A percentile compares a stretch with the other conserved stretches of the same genome.
Evolutionary conservation across 257 asterid genomes (phyloP).

Genomic region (Solanum phureja): DNA sequence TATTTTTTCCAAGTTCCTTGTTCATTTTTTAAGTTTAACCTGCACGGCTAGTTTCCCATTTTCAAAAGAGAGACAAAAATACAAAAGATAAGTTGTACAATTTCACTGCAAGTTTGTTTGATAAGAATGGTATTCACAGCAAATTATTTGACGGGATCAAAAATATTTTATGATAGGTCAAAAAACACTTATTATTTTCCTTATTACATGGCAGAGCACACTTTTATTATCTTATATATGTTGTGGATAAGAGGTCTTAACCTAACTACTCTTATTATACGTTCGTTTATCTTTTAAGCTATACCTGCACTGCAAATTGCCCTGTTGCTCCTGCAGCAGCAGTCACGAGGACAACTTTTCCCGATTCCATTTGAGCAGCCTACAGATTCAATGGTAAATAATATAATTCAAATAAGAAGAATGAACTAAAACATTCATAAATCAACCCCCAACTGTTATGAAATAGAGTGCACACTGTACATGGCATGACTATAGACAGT

Average conservation of each 20-base stretch:
- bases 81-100: not conserved
- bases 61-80: not conserved
- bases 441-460: not conserved
- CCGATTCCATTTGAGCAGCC: constrained; percentile 88
- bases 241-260: not conserved
- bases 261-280: not conserved
- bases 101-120: not conserved
- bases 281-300: not conserved
- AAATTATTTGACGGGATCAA: not conserved
- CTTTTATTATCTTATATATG: not conserved
- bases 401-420: not conserved
- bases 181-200: not conserved
- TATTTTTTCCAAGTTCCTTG: not conserved
- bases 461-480: not conserved
- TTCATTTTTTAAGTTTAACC: not conserved
- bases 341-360: constrained; percentile 85
- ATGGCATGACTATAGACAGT: not conserved
- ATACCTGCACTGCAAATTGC: constrained; percentile 98
- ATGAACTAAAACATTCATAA: not conserved
- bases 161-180: not conserved
- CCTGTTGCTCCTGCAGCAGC: constrained; percentile 99
- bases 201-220: not conserved
- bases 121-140: not conserved
- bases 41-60: not conserved
- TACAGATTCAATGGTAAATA: constrained; percentile 2